Evolutionary conservation across 1,284 basidiomycete species (phyloP).

Genomic region (Coniophora puteana): DNA sequence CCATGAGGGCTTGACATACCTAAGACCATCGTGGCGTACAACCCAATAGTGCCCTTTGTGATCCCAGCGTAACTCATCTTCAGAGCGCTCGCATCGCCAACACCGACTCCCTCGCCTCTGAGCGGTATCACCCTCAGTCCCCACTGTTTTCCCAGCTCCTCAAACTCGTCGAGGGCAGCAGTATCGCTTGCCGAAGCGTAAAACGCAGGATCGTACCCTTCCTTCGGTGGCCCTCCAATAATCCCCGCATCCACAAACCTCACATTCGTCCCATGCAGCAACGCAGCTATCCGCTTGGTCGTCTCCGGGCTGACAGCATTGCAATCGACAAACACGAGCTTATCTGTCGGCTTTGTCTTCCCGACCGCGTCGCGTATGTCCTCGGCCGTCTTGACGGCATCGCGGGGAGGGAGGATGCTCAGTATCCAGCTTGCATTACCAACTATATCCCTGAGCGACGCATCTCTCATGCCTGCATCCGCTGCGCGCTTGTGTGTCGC

Average conservation of each 20-base stretch:
- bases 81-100: slow-evolving; percentile 58
- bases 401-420: slow-evolving; percentile 55
- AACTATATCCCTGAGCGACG: slow-evolving; percentile 41
- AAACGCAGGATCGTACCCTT: slow-evolving; percentile 47
- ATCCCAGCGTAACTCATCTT: slow-evolving; percentile 66
- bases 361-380: slow-evolving; percentile 29
- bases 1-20: slow-evolving; percentile 29
- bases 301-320: slow-evolving; percentile 55
- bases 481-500: slow-evolving; percentile 43
- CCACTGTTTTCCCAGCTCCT: slow-evolving; percentile 32
- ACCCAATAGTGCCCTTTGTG: slow-evolving; percentile 49
- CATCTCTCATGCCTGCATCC: slow-evolving; percentile 51
- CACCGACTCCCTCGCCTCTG: slow-evolving; percentile 41
- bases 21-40: slow-evolving; percentile 56
- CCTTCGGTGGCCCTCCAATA: slow-evolving; percentile 50
- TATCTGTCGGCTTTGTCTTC: slow-evolving; percentile 7
- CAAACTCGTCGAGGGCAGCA: slow-evolving; percentile 39
- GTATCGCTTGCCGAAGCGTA: slow-evolving; percentile 46
- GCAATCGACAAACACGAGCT: slow-evolving; percentile 50
- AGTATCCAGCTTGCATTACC: slow-evolving; percentile 42
- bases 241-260: slow-evolving; percentile 56
- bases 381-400: slow-evolving; percentile 47
- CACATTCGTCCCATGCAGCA: slow-evolving; percentile 39
- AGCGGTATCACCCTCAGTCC: slow-evolving; percentile 46
- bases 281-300: slow-evolving; percentile 40